Evolutionary conservation across 768 basidiomycete genomes (phyloP).

Genomic region (Nidularia pulvinata): DNA sequence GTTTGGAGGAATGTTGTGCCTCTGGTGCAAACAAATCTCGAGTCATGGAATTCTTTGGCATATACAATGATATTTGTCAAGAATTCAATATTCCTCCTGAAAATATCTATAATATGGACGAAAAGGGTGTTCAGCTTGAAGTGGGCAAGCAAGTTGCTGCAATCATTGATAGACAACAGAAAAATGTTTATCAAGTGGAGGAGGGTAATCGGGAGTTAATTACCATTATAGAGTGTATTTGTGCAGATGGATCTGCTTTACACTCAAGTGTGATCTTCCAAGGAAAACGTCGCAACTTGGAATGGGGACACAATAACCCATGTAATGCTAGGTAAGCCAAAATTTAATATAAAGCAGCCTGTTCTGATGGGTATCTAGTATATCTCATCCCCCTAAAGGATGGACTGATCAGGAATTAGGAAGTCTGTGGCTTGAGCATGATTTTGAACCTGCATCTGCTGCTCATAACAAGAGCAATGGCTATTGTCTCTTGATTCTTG

Average conservation of each 20-base stretch:
- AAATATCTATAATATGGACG: conserved; percentile 24
- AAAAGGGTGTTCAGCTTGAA: conserved; percentile 25
- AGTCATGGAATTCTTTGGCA: conserved; percentile 11
- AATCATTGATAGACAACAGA: conserved; percentile 13
- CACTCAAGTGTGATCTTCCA: conserved; percentile 36
- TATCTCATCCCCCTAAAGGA: conserved; percentile 28
- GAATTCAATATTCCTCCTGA: conserved; percentile 13
- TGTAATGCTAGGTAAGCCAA: conserved; percentile 21
- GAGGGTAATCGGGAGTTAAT: conserved; percentile 37
- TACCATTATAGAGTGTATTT: conserved; percentile 42
- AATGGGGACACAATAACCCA: conserved; percentile 20
- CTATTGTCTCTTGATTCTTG: conserved; percentile 20
- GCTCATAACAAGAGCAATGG: conserved; percentile 8
- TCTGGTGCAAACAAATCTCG: too few relatives aligned
- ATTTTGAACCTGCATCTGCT: conserved; percentile 24
- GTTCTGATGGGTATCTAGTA: conserved; percentile 11
- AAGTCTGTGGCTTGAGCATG: conserved; percentile 24
- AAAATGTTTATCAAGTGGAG: conserved; percentile 28
- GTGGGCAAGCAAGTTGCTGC: conserved; percentile 11
- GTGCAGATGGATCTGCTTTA: conserved; percentile 35
- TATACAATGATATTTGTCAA: conserved; percentile 13
- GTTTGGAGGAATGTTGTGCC: conserved; percentile 10
- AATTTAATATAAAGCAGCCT: neutral
- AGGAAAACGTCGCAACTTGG: conserved; percentile 16
- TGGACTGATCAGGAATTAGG: conserved; percentile 37